Evolutionary conservation across 2,329 filamentous ascomycete genomes (phyloP), one percentile per base, ranked within the genome.

Genomic region (Pseudogymnoascus sp.): DNA sequence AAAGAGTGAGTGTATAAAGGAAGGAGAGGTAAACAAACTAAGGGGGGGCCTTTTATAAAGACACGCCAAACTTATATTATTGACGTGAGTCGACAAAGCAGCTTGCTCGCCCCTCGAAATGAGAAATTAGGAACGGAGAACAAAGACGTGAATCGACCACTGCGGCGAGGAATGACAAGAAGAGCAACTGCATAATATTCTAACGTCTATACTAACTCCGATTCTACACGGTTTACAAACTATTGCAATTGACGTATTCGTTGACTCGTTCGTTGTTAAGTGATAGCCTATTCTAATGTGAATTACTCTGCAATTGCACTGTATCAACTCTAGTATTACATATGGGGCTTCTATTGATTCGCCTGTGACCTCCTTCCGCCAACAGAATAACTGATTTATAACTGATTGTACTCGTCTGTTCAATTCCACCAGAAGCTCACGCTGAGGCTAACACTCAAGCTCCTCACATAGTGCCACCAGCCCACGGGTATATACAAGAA

Each of bases 381-480:
- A 14, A 7, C 21, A 46, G 18, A n/a, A 25, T 46, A 46, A 23
- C 12, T 23, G 28, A 4, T 49, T 5, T 49, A 18, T 53, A 31
- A 12, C 14, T 16, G n/a, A 31, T 53, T 31, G 25, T 18, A 53
- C 18, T 53, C 25, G 25, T 42, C 11, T 18, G 11, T 23, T 61
- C 40, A 65, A 53, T 90, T 89, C 89, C 91, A 99, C 95, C 95
- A 99, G 72, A 97, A 97, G 72, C 92, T 97, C 11, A 97, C 92
- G 68, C 93, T 97, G 71, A 96, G 93, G 72, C 93, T 96, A 18
- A 90, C 85, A 63, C 86, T 91, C 70, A 97, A 73, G 60, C 91
- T 91, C 65, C 90, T 82, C 3, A 97, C 90, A 75, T 97, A 97
- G 78, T 99, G 95, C 95, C 95, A 99, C 93, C 95, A 99, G 0